These are phyloP conservation scores for Rubia occidens DNA, from an alignment of 305 asterid species.

Conservation along the genomic window DNA sequence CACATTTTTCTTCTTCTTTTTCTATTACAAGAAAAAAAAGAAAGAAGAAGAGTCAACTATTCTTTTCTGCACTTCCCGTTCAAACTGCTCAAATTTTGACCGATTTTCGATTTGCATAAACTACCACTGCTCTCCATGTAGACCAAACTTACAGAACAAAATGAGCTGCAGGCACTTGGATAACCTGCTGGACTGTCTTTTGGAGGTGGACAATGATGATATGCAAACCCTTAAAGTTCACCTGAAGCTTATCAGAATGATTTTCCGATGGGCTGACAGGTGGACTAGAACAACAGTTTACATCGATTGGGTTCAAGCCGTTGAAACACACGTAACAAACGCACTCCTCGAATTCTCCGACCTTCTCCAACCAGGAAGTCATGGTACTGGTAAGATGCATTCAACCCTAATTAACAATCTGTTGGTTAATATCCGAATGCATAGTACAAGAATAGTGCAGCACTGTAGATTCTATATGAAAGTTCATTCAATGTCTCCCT, in stretches of 20 bases:
- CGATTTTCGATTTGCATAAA: not conserved
- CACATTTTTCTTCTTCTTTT: no score
- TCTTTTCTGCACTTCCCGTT: no score
- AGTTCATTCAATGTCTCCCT: not conserved
- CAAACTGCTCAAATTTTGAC: not conserved
- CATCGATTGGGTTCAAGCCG: not conserved
- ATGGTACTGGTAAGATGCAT: not conserved
- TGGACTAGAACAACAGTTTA: not conserved
- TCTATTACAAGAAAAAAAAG: no score
- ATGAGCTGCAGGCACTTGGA: not conserved
- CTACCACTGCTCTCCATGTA: no score
- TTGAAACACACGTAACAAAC: not conserved
- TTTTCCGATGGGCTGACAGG: not conserved
- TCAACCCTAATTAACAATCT: not conserved
- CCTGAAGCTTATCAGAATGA: slow-evolving; percentile 6
- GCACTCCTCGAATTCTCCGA: not conserved
- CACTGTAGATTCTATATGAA: not conserved
- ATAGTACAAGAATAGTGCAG: not conserved
- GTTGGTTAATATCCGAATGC: not conserved
- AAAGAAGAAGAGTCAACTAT: no score
- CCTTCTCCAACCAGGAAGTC: not conserved
- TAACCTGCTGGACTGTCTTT: not conserved
- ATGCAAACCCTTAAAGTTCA: not conserved
- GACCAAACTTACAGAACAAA: not conserved
- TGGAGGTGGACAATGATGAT: not conserved